Evolutionary conservation across 345 rosid genomes (phyloP).

Genomic region (Eucalyptus cloeziana): DNA sequence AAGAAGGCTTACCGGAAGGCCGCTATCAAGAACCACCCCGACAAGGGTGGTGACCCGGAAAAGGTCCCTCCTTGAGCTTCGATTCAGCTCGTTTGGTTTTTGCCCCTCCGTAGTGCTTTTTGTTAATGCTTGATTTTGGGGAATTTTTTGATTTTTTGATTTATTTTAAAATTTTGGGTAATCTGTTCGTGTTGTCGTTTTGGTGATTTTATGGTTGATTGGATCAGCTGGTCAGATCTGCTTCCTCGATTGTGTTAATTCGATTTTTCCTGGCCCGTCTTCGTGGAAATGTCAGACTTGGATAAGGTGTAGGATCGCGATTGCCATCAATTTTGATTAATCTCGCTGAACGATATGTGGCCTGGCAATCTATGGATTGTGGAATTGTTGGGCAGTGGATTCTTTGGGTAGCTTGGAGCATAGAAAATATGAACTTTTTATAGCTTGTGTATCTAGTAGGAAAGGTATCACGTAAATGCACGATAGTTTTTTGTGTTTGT

Average conservation of each 20-base stretch:
- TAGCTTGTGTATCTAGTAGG: background rate
- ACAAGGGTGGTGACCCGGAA: slow-evolving; percentile 48
- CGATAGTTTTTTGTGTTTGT: background rate
- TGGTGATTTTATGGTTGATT: background rate
- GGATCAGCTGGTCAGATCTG: background rate
- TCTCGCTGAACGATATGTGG: background rate
- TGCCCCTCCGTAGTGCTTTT: background rate
- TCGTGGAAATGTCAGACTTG: background rate
- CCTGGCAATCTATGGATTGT: background rate
- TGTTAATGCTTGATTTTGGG: background rate
- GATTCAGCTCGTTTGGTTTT: background rate
- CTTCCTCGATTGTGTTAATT: background rate
- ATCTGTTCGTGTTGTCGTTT: background rate
- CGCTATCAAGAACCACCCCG: slow-evolving; percentile 46
- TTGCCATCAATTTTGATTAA: background rate
- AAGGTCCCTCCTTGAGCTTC: slow-evolving; percentile 3
- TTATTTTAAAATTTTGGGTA: background rate
- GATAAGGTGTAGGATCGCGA: background rate
- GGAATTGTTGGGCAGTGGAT: background rate
- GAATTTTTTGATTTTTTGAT: background rate
- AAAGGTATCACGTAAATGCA: background rate
- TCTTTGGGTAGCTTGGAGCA: background rate
- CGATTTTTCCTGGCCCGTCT: background rate
- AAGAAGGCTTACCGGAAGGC: slow-evolving; percentile 47
- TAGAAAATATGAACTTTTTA: background rate